phyloP scores from a whole-genome alignment of 805 yeast species.

The Wickerhamiella cacticola region DNA sequence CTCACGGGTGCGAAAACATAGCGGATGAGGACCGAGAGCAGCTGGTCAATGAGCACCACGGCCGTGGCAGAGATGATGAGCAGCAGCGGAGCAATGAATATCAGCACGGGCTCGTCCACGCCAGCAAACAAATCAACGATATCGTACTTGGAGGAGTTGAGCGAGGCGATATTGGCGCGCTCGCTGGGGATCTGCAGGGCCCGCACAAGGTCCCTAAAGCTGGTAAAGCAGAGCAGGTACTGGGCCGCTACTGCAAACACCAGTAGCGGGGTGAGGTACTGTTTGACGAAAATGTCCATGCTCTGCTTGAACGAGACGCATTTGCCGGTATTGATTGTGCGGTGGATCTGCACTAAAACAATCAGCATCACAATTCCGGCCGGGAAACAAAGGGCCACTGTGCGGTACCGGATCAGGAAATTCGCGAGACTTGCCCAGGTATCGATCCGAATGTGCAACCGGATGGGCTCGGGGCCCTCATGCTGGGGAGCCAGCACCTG shows the following conservation, averaged over 20 bases:
- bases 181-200: constrained; percentile 25
- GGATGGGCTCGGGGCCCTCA: background rate
- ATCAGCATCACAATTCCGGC: constrained; percentile 44
- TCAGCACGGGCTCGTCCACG: constrained; percentile 17
- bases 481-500: constrained; percentile 10
- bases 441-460: constrained; percentile 32
- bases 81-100: constrained; percentile 17
- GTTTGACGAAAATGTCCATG: constrained; percentile 30
- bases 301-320: constrained; percentile 40
- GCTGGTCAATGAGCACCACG: constrained; percentile 12
- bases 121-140: constrained; percentile 22
- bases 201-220: constrained; percentile 18
- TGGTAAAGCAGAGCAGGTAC: constrained; percentile 25
- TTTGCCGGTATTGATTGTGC: constrained; percentile 29
- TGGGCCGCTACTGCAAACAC: constrained; percentile 21
- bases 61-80: constrained; percentile 16
- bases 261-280: constrained; percentile 24
- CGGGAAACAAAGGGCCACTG: constrained; percentile 61
- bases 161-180: constrained; percentile 20
- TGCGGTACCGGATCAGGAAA: constrained; percentile 63
- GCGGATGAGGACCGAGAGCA: constrained; percentile 20
- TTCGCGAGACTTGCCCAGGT: constrained; percentile 50
- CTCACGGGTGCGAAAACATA: background rate
- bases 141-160: constrained; percentile 15
- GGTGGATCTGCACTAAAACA: constrained; percentile 42